Percentiles rank a stretch among this genome's conserved stretches.
Conservation (phyloP, 2,329 filamentous ascomycete genomes). For the Fusarium drepaniforme region DNA sequence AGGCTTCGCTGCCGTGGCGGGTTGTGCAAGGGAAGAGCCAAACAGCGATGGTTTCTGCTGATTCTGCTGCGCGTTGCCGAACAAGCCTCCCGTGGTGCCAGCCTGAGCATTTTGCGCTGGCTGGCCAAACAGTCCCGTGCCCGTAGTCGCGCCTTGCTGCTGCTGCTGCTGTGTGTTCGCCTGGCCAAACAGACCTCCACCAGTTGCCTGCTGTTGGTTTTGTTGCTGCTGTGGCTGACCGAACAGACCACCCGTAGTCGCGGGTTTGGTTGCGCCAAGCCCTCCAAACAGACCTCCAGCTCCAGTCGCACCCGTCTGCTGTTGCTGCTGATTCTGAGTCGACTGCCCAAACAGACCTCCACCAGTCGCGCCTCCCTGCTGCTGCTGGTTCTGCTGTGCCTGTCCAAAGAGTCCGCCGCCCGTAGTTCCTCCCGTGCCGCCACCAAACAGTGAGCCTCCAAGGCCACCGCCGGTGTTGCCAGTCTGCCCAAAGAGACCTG, state of each 20-base stretch:
- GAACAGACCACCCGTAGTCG: constrained; percentile 41
- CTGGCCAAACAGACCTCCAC: constrained; percentile 44
- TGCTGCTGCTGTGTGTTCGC: constrained; percentile 22
- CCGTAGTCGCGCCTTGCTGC: constrained; percentile 23
- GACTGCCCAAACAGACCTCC: constrained; percentile 45
- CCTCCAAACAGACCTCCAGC: constrained; percentile 51
- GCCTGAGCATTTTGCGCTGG: constrained; percentile 33
- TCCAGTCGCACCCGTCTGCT: constrained; percentile 31
- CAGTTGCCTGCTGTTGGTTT: constrained; percentile 26
- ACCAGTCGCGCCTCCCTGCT: constrained; percentile 32
- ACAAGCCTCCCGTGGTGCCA: constrained; percentile 36
- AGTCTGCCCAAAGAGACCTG: constrained; percentile 50
- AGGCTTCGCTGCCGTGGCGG: constrained; percentile 45
- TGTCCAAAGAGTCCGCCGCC: constrained; percentile 50
- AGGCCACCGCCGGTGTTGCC: constrained; percentile 37
- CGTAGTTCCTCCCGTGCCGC: constrained; percentile 39
- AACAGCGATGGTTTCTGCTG: constrained; percentile 50
- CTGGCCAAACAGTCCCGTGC: constrained; percentile 48
- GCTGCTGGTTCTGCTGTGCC: constrained; percentile 41
- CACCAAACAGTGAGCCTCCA: constrained; percentile 39
- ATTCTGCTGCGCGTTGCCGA: constrained; percentile 39
- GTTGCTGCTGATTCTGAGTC: constrained; percentile 38
- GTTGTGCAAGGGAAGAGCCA: constrained; percentile 44
- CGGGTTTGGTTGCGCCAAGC: constrained; percentile 40
- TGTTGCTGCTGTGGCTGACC: constrained; percentile 42